A percentile compares a stretch with the other conserved stretches of the same genome.
Evolutionary conservation across 345 rosid genomes (phyloP).

Genomic region (Erysimum cheiranthoides): DNA sequence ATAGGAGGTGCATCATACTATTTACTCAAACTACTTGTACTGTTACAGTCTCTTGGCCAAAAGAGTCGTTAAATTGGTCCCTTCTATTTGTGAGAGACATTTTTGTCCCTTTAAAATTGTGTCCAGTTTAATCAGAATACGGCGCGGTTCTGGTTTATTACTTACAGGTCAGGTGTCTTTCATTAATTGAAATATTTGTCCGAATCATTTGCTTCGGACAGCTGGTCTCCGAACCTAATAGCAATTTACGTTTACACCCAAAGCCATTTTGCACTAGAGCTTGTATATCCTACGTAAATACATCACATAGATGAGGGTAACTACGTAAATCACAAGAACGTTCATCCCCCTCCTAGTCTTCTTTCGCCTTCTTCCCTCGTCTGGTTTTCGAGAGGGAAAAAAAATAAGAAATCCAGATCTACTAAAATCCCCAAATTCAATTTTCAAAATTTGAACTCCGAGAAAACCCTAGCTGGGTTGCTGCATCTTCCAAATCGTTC

Average conservation of each 20-base stretch:
- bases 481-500: constrained; percentile 29
- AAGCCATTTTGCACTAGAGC: neutral
- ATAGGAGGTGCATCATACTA: constrained; percentile 82
- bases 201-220: constrained; percentile 32
- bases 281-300: neutral
- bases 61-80: constrained; percentile 15
- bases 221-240: constrained; percentile 17
- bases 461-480: constrained; percentile 32
- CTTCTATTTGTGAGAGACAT: neutral
- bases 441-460: constrained; percentile 11
- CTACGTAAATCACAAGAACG: constrained; percentile 21
- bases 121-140: neutral
- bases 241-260: constrained; percentile 29
- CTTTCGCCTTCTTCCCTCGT: constrained; percentile 30
- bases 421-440: constrained; percentile 37
- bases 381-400: constrained; percentile 37
- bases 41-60: constrained; percentile 57
- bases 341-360: constrained; percentile 39
- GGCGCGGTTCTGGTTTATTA: constrained; percentile 17
- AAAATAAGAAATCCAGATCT: constrained; percentile 46
- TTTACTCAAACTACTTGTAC: constrained; percentile 61
- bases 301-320: neutral
- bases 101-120: constrained; percentile 1
- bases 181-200: neutral
- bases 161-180: neutral